A percentile compares a stretch with the other conserved stretches of the same genome.
phyloP scores from a whole-genome alignment of 495 filamentous ascomycete genomes.

The Daldinia decipiens region DNA sequence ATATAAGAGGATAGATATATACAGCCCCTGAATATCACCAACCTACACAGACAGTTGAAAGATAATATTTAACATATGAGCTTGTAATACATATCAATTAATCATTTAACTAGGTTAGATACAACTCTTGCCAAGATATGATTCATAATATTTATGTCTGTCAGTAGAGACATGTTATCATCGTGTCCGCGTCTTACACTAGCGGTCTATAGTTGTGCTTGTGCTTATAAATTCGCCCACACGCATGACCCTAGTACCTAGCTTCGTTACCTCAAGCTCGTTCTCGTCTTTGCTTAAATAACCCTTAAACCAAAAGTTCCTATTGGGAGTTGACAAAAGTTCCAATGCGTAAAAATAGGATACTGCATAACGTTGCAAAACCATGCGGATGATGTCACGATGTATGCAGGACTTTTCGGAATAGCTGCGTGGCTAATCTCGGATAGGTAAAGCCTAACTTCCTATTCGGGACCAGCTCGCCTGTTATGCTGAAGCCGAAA shows the following conservation, averaged over 20 bases:
- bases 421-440: neutral
- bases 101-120: too few relatives aligned
- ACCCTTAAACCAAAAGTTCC: neutral
- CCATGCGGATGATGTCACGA: conserved; percentile 2
- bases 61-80: neutral
- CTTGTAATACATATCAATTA: neutral
- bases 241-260: neutral
- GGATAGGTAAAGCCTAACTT: neutral
- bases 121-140: neutral
- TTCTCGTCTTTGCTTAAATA: neutral
- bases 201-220: neutral
- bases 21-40: too few relatives aligned
- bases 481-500: neutral
- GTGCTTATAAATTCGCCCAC: neutral
- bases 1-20: too few relatives aligned
- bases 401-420: neutral
- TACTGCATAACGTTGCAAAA: neutral
- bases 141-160: neutral
- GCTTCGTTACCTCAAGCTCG: neutral
- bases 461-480: neutral
- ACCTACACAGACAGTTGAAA: too few relatives aligned
- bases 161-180: neutral
- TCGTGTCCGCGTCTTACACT: neutral
- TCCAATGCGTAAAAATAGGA: neutral
- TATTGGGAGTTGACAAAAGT: neutral